Base-by-base conservation (phyloP, 306 rosid species). In the Malus sieversii region DNA sequence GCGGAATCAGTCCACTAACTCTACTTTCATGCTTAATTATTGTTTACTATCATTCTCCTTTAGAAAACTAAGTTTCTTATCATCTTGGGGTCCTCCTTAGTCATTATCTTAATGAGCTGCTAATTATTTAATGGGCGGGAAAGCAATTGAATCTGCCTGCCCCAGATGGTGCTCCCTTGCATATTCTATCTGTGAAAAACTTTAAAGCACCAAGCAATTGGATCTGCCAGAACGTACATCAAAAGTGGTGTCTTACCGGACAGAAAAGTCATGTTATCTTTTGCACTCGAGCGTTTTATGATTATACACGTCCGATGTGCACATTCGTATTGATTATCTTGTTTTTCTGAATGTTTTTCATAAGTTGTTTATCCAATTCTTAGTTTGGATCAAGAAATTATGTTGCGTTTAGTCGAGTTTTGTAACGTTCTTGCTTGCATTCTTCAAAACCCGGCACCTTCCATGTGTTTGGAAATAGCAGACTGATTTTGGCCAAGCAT, bases 161-260 rank as follows among this genome's bases (percentile, higher is more conserved):
- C 55, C 66, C 58, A 20, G 29, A 13, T 61, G 48, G 75, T 60
- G 71, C 70, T 51, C 78, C 75, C 8, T 68, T 67, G 19, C 75
- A 48, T 73, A 30, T 58, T 16, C 51, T 23, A 7, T 18, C 29
- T 66, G 60, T 45, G 75, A 44, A 67, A 77, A 42, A 48, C 8
- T 30, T 20, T 38, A 64, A 60, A 42, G 68, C 80, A 40, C 58
- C 16, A 27, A 68, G 76, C 73, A 46, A 53, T 58, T 70, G 45
- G 71, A 61, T 71, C 42, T 30, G 70, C 70, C 66, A 44, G 77
- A 70, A 65, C 44, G 16, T 65, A 65, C 72, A 29, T 30, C 53
- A 81, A 81, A 71, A 61, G 33, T 6, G 45, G 7, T 27, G 20
- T 29, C 55, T 22, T 19, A 30, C 67, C 14, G 4, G 52, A 62